phyloP scores from a whole-genome alignment of 768 basidiomycete species.

The Tulasnella sp. region DNA sequence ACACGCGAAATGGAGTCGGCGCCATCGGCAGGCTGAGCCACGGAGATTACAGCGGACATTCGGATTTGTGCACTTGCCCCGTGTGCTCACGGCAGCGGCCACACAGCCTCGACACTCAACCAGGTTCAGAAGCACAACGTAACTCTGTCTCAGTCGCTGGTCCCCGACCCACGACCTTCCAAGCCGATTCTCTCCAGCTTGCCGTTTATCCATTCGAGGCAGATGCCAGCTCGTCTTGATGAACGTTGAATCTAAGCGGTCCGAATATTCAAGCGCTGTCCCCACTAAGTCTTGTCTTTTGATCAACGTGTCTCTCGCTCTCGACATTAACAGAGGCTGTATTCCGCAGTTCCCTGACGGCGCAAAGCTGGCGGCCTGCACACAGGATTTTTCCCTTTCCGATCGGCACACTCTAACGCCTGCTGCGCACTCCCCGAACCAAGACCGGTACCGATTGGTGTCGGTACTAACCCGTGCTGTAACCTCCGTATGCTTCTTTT shows the following conservation, averaged over 20 bases:
- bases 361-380: neutral
- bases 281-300: neutral
- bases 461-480: neutral
- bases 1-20: neutral
- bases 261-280: neutral
- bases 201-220: neutral
- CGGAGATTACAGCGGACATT: neutral
- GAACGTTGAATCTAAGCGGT: neutral
- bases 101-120: neutral
- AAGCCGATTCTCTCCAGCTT: neutral
- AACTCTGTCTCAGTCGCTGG: neutral
- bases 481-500: neutral
- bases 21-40: neutral
- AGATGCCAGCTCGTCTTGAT: neutral
- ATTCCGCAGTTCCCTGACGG: neutral
- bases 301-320: neutral
- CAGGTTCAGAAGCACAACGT: neutral
- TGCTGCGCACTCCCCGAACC: neutral
- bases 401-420: neutral
- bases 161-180: neutral
- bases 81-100: neutral
- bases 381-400: constrained; percentile 3
- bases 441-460: neutral
- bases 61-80: neutral
- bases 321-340: neutral